Percentiles rank a stretch among this genome's conserved stretches.
Evolutionary conservation across 148 eudicot genomes (phyloP).

Genomic region (Mesembryanthemum crystallinum): DNA sequence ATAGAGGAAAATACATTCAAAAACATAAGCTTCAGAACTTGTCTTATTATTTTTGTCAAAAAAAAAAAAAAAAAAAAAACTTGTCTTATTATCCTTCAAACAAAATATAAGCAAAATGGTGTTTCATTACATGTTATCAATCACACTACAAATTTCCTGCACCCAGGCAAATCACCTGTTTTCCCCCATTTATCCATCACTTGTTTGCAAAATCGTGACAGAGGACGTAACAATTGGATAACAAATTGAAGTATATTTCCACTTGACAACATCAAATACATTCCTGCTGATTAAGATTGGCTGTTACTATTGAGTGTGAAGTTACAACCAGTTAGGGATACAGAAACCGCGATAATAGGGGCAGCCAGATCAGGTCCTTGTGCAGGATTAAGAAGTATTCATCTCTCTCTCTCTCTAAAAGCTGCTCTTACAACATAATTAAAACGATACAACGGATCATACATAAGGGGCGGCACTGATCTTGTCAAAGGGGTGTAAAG

Average conservation of each 20-base stretch:
- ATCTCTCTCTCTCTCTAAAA: slow-evolving; percentile 31
- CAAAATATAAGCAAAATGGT: too few relatives aligned
- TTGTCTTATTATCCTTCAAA: too few relatives aligned
- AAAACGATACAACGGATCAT: neutral
- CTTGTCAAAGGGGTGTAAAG: neutral
- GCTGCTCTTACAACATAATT: slow-evolving; percentile 30
- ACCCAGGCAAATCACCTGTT: too few relatives aligned
- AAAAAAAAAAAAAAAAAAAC: too few relatives aligned
- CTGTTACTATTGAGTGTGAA: slow-evolving; percentile 16
- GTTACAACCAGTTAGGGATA: slow-evolving; percentile 28
- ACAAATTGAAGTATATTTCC: neutral
- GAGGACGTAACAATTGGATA: too few relatives aligned
- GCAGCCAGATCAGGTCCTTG: slow-evolving; percentile 16
- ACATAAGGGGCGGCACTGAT: neutral
- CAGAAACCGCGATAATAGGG: slow-evolving; percentile 17
- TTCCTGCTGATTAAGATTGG: slow-evolving; percentile 19
- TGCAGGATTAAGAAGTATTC: slow-evolving; percentile 8
- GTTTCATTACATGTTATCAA: too few relatives aligned
- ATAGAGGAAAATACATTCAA: too few relatives aligned
- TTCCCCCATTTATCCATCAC: too few relatives aligned
- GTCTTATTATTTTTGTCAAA: too few relatives aligned
- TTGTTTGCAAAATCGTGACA: too few relatives aligned
- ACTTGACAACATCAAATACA: slow-evolving; percentile 3
- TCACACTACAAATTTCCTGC: too few relatives aligned
- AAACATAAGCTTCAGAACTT: too few relatives aligned